Evolutionary conservation across 2,329 filamentous ascomycete genomes (phyloP).

Genomic region (Cadophora sp.): DNA sequence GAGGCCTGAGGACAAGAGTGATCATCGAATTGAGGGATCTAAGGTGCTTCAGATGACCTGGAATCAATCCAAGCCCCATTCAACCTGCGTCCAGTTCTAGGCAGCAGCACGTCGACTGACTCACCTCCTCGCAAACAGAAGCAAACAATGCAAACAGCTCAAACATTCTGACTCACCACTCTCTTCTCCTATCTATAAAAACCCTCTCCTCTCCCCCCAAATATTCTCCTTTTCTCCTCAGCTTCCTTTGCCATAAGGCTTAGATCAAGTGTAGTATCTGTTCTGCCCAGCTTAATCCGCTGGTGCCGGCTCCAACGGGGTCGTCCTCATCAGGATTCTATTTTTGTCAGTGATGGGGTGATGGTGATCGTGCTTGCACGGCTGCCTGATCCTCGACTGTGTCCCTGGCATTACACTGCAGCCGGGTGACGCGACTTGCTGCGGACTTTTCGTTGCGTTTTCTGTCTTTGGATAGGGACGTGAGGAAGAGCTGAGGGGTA

Average conservation of each 20-base stretch:
- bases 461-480: conserved; percentile 53
- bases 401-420: conserved; percentile 78
- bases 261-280: conserved; percentile 70
- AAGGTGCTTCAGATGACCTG: too few species aligned
- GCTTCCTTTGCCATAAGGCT: conserved; percentile 50
- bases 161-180: background rate
- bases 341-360: conserved; percentile 65
- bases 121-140: conserved; percentile 9
- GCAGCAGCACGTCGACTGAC: conserved; percentile 17
- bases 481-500: conserved; percentile 57
- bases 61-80: too few species aligned
- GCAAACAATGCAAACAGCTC: conserved; percentile 6
- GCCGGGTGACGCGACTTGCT: conserved; percentile 68
- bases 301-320: conserved; percentile 48
- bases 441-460: conserved; percentile 59
- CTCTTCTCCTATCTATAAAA: conserved; percentile 20
- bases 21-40: too few species aligned
- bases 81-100: conserved; percentile 9
- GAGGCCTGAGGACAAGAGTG: too few species aligned
- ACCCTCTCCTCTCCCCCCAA: conserved; percentile 7
- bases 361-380: conserved; percentile 71
- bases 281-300: conserved; percentile 74
- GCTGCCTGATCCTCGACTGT: conserved; percentile 64
- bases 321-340: conserved; percentile 19
- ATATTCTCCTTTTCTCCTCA: conserved; percentile 14